phyloP scores from a whole-genome alignment of 1,284 basidiomycete genomes.

The Limonomyces culmigenus region DNA sequence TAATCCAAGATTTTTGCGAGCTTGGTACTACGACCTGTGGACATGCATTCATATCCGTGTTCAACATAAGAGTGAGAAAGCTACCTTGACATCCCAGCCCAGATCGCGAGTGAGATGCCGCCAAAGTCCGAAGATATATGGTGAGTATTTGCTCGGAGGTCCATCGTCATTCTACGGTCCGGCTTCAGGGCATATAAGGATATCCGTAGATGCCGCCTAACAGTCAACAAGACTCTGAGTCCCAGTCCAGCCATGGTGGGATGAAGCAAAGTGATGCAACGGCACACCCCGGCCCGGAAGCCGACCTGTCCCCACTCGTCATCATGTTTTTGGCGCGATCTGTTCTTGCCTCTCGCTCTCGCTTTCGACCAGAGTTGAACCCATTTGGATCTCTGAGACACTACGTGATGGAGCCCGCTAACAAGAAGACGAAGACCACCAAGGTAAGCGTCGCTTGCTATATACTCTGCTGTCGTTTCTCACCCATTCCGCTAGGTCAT shows the following conservation, averaged over 20 bases:
- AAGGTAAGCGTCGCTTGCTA: neutral
- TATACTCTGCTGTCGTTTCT: neutral
- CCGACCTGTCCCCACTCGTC: neutral
- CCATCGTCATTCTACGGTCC: conserved; percentile 34
- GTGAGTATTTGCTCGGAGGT: conserved; percentile 63
- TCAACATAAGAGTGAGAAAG: neutral
- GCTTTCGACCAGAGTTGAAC: conserved; percentile 4
- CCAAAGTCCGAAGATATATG: conserved; percentile 73
- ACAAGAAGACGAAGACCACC: neutral
- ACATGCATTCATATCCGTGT: neutral
- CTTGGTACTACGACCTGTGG: conserved; percentile 57
- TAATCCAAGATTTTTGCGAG: conserved; percentile 84
- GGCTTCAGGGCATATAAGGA: too few species aligned
- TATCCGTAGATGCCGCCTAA: too few species aligned
- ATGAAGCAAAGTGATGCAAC: neutral
- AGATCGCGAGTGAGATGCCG: conserved; percentile 45
- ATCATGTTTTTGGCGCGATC: neutral
- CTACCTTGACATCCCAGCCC: conserved; percentile 72
- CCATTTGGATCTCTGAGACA: neutral
- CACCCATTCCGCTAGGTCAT: conserved; percentile 32
- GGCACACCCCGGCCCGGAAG: neutral
- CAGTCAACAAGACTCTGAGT: too few species aligned
- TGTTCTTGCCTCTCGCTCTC: neutral
- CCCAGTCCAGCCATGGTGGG: neutral
- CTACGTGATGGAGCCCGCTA: neutral